Evolutionary conservation across 805 yeast genomes (phyloP).

Genomic region (Suhomyces canberraensis): DNA sequence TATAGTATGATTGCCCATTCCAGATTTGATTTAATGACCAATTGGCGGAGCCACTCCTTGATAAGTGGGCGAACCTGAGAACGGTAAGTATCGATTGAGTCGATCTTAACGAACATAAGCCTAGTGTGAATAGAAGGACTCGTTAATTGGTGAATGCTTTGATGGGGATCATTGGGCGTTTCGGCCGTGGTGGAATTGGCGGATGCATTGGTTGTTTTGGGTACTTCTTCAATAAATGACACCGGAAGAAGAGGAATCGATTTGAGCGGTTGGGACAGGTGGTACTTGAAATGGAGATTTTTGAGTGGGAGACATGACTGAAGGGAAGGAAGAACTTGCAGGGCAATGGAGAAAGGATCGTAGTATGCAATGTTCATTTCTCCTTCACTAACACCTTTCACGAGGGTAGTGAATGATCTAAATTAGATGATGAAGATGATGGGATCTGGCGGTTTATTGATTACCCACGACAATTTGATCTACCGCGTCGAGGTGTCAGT

Average conservation of each 20-base stretch:
- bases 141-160: too few relatives aligned
- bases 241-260: constrained; percentile 61
- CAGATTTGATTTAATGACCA: constrained; percentile 38
- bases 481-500: too few relatives aligned
- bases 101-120: constrained; percentile 65
- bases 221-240: constrained; percentile 55
- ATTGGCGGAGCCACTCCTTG: constrained; percentile 67
- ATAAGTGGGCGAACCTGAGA: constrained; percentile 78
- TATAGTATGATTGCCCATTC: constrained; percentile 63
- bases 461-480: too few relatives aligned
- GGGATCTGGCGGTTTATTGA: too few relatives aligned
- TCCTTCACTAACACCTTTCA: too few relatives aligned
- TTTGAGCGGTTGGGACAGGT: constrained; percentile 50
- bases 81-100: constrained; percentile 70
- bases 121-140: constrained; percentile 47
- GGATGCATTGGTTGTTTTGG: constrained; percentile 30
- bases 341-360: constrained; percentile 68
- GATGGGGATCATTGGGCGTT: neutral
- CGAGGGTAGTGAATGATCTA: too few relatives aligned
- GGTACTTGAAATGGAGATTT: constrained; percentile 66
- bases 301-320: constrained; percentile 51
- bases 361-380: constrained; percentile 57
- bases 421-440: too few relatives aligned
- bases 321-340: constrained; percentile 43
- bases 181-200: too few relatives aligned